Percentiles rank a stretch among this genome's conserved stretches.
phyloP scores from a whole-genome alignment of 305 asterid genomes.

The Fraxinus latifolia region DNA sequence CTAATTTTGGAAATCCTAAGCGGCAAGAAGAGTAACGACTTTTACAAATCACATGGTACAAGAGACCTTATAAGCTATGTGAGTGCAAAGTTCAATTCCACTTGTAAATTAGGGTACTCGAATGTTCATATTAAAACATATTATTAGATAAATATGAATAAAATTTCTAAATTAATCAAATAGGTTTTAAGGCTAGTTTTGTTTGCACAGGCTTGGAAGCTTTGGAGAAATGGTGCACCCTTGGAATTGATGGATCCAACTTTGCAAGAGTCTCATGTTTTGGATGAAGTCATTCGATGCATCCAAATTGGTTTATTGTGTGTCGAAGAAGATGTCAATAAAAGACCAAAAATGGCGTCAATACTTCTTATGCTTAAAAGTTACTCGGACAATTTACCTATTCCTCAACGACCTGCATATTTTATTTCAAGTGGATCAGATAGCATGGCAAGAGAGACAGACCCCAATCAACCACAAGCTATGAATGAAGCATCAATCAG shows the following conservation, averaged over 20 bases:
- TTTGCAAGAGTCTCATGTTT: background rate
- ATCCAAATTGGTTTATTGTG: slow-evolving; percentile 29
- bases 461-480: background rate
- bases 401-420: slow-evolving; percentile 27
- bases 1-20: slow-evolving; percentile 33
- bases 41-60: slow-evolving; percentile 9
- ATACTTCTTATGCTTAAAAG: slow-evolving; percentile 28
- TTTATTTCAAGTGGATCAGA: background rate
- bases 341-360: slow-evolving; percentile 26
- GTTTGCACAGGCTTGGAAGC: slow-evolving; percentile 29
- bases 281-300: slow-evolving; percentile 23
- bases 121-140: background rate
- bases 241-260: slow-evolving; percentile 14
- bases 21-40: slow-evolving; percentile 18
- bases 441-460: background rate
- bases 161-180: background rate
- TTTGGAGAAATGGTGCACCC: slow-evolving; percentile 15
- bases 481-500: slow-evolving; percentile 4
- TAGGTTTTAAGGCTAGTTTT: background rate
- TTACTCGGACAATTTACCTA: slow-evolving; percentile 7
- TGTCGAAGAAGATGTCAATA: slow-evolving; percentile 21
- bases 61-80: slow-evolving; percentile 32
- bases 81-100: slow-evolving; percentile 7
- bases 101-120: background rate
- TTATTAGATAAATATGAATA: background rate